Conservation (phyloP, 2,329 filamentous ascomycete species). For the Colletotrichum noveboracense region DNA sequence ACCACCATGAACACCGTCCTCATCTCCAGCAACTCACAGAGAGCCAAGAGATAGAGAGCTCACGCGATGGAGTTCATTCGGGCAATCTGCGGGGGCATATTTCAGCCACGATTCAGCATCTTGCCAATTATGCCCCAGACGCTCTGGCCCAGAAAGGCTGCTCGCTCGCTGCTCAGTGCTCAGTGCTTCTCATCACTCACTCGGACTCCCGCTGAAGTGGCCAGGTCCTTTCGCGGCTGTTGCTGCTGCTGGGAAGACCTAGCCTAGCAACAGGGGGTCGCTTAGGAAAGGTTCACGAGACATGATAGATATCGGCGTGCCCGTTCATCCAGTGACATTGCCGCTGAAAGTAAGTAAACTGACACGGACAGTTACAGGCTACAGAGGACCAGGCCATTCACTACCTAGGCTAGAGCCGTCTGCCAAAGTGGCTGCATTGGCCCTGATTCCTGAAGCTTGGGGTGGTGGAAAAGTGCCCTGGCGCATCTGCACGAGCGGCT, state of each 20-base stretch:
- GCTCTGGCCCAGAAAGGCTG: neutral
- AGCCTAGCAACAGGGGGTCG: neutral
- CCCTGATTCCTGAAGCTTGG: neutral
- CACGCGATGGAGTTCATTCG: constrained; percentile 5
- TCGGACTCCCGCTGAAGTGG: neutral
- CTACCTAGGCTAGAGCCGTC: neutral
- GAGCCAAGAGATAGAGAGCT: constrained; percentile 14
- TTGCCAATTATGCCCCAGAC: constrained; percentile 2
- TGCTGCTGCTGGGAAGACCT: neutral
- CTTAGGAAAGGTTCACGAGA: neutral
- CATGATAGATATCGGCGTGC: neutral
- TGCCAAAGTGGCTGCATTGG: neutral
- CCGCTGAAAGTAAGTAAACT: neutral
- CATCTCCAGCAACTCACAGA: neutral
- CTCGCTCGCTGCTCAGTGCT: neutral
- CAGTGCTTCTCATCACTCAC: neutral
- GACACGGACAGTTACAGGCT: neutral
- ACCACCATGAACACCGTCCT: neutral
- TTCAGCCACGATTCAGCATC: constrained; percentile 12
- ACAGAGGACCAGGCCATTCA: neutral
- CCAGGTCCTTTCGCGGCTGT: neutral
- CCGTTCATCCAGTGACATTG: neutral
- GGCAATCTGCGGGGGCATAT: constrained; percentile 16
- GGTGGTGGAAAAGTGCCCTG: neutral
- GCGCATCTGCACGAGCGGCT: neutral